These are phyloP conservation scores for Pascua sp. DNA, from an alignment of 1,284 basidiomycete species.

Conservation along the genomic window DNA sequence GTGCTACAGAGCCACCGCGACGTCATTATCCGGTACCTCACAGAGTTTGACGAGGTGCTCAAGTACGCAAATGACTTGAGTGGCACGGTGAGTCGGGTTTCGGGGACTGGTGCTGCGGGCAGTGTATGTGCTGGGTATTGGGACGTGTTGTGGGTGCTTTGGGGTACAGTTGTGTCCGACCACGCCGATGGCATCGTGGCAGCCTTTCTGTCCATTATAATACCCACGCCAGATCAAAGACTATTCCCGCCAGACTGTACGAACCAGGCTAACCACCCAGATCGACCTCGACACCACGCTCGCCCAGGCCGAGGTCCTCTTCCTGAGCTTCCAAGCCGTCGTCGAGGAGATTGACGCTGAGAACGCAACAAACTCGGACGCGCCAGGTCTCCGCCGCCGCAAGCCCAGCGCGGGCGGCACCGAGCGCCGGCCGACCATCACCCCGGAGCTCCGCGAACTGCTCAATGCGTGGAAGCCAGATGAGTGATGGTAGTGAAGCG, in stretches of 20 bases:
- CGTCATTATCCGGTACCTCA: constrained; percentile 86
- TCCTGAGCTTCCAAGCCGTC: constrained; percentile 56
- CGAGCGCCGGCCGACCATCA: constrained; percentile 5
- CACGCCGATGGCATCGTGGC: too few species aligned
- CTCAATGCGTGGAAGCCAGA: constrained; percentile 16
- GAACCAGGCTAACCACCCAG: constrained; percentile 15
- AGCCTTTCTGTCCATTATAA: neutral
- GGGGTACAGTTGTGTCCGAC: too few species aligned
- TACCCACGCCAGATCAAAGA: too few species aligned
- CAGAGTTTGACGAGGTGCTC: constrained; percentile 66
- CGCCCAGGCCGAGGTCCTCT: constrained; percentile 89
- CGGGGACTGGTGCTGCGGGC: too few species aligned
- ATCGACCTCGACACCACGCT: constrained; percentile 89
- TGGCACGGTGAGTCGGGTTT: constrained; percentile 61
- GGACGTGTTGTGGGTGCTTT: too few species aligned
- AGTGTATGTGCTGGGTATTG: neutral
- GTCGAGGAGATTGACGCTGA: constrained; percentile 73
- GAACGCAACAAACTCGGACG: neutral
- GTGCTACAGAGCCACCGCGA: constrained; percentile 91
- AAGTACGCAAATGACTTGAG: constrained; percentile 94
- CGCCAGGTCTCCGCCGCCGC: constrained; percentile 1
- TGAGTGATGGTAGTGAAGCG: neutral
- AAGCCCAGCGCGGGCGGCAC: neutral
- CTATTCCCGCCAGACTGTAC: neutral
- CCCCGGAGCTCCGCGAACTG: constrained; percentile 16